Evolutionary conservation across 371 early-diverging fungal species (phyloP), one percentile per base, ranked within the genome.

Genomic region (Apophysomyces variabilis): DNA sequence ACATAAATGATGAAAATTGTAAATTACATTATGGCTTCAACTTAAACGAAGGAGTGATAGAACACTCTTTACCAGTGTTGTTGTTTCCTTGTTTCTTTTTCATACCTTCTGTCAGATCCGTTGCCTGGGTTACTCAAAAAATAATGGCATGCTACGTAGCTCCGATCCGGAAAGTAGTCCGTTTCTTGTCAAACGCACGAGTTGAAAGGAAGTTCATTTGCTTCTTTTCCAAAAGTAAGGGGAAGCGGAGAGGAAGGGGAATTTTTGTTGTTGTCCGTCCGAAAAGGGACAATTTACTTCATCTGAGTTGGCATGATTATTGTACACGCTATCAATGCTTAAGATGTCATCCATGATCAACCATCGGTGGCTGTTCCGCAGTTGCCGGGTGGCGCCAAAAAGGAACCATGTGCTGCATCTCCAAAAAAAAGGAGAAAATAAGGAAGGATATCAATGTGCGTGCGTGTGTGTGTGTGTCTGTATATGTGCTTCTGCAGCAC

Each of bases 321-420:
- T 26, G 32, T 26, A 3, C 32, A 26, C 3, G 32, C 32, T 26
- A 9, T 50, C n/a, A n/a, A 26, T 50, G 54, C 9, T 50, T 5
- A 18, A 11, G 41, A 13, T 41, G 41, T 50, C 32, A 18, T 50
- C 21, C 21, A 26, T 47, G 16, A 18, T 50, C 21, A 50, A n/a
- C 13, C 21, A 21, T 50, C 54, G 54, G 54, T 21, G 21, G 21
- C 18, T 9, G 54, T 50, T 50, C 54, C 54, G 54, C 54, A 50
- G 16, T 50, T 50, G 54, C 54, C 54, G 54, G 54, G 54, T 50
- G 54, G 54, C 54, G 54, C 54, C 21, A 21, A 50, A 47, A 18
- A 11, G 32, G 32, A 26, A 50, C 16, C 54, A 50, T 50, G 54
- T 50, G 54, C 54, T 50, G 21, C 54, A 50, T 21, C 54, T 50